Evolutionary conservation across 108 stramenopile species (phyloP), one percentile per base, ranked within the genome.

Genomic region (Fragilaria radians): DNA sequence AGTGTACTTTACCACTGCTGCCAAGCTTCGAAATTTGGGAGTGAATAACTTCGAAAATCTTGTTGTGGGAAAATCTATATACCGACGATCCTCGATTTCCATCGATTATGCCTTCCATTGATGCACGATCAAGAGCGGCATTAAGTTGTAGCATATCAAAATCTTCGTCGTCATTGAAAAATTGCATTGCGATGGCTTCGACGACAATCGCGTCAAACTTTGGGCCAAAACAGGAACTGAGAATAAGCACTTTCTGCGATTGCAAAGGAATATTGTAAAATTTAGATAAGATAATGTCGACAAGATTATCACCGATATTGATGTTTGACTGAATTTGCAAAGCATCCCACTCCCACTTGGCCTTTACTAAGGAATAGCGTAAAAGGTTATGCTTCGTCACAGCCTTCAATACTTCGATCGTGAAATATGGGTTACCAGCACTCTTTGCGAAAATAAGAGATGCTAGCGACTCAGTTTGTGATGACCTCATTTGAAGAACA

Each of bases 61-160:
- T 67, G 58, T 79, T 73, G 48, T 79, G 72, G 21, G 70, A 48
- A 68, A 73, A 79, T 26, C 21, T 48, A 49, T 70, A 78, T 5
- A 50, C 57, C n/a, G 9, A 30, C 22, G 22, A 24, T n/a, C 23
- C 22, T 7, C 19, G 7, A 7, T 51, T 7, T 51, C 23, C 11
- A 42, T 42, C 14, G 14, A 42, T 42, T 11, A 42, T 42, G 11
- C 36, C 36, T 7, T 51, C 19, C 50, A n/a, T n/a, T 9, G 50
- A 51, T 24, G 50, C 22, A n/a, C 9, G 50, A 18, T 51, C 36
- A 7, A 42, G 14, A 42, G 36, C 22, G 19, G 5, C 17, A 5
- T 21, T 24, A 1, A 28, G 21, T 50, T 14, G 60, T 42, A 23
- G 46, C 62, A 5, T 59, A 9, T 21, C 24, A 23, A 42, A 42